Evolutionary conservation across 2,329 filamentous ascomycete species (phyloP).

Genomic region (Alternaria angustiovoidea): DNA sequence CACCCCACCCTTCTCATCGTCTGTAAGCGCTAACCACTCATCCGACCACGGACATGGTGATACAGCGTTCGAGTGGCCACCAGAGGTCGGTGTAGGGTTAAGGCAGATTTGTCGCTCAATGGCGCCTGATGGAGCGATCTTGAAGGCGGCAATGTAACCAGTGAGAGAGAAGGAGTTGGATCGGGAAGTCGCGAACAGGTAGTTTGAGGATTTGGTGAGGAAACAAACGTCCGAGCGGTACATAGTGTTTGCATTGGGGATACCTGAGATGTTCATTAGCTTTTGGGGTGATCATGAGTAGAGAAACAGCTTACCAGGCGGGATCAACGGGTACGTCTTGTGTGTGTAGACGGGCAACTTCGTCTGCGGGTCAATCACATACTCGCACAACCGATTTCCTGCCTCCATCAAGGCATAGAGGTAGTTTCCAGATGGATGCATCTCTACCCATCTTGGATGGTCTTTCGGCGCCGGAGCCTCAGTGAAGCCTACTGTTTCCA

Average conservation of each 20-base stretch:
- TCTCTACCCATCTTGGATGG: conserved; percentile 87
- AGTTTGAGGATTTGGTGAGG: conserved; percentile 71
- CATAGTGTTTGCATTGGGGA: conserved; percentile 63
- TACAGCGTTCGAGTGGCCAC: conserved; percentile 89
- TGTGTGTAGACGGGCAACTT: conserved; percentile 81
- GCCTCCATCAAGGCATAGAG: conserved; percentile 89
- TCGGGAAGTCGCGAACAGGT: conserved; percentile 86
- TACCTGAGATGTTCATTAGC: conserved; percentile 30
- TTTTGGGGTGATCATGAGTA: neutral
- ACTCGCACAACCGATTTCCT: conserved; percentile 84
- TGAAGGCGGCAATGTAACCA: conserved; percentile 84
- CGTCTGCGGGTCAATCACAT: conserved; percentile 76
- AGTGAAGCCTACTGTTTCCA: conserved; percentile 75
- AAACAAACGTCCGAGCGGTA: conserved; percentile 88
- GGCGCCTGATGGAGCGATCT: conserved; percentile 70
- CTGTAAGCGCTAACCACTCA: conserved; percentile 88
- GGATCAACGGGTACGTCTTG: conserved; percentile 79
- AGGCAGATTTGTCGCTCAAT: conserved; percentile 82
- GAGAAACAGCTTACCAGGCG: conserved; percentile 67
- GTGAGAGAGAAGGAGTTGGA: conserved; percentile 78
- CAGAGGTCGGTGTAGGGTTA: conserved; percentile 85
- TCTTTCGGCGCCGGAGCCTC: conserved; percentile 75
- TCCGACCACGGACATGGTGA: conserved; percentile 83
- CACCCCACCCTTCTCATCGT: conserved; percentile 86
- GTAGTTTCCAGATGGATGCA: conserved; percentile 79